A percentile compares a stretch with the other conserved stretches of the same genome.
These are phyloP conservation scores for Silene conica DNA, from an alignment of 148 eudicot species.

Conservation along the genomic window DNA sequence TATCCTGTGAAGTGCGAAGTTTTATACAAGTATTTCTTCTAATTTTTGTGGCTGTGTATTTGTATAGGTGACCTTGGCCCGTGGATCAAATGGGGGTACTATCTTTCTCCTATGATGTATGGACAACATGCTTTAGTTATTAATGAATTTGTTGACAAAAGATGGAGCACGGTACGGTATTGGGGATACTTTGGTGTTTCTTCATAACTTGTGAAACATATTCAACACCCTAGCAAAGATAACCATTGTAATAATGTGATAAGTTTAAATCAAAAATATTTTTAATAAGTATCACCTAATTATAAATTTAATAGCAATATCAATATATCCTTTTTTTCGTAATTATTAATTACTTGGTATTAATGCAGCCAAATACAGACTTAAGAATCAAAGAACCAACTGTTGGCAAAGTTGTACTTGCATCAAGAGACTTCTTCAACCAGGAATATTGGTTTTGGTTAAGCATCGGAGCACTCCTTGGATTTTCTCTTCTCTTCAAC, in stretches of 20 bases:
- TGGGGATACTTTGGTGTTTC: too few relatives aligned
- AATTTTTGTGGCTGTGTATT: not conserved
- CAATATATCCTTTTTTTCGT: too few relatives aligned
- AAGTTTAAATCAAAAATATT: too few relatives aligned
- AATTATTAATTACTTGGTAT: too few relatives aligned
- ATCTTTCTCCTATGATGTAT: conserved; percentile 65
- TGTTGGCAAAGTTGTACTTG: conserved; percentile 33
- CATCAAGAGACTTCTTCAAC: conserved; percentile 39
- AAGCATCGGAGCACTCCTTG: conserved; percentile 56
- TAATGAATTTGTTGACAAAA: conserved; percentile 62
- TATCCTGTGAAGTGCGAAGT: too few relatives aligned
- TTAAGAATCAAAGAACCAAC: conserved; percentile 50
- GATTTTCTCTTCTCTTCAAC: conserved; percentile 57
- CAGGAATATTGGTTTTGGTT: conserved; percentile 61
- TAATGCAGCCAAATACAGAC: conserved; percentile 35
- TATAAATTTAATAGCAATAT: too few relatives aligned
- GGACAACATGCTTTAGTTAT: conserved; percentile 64
- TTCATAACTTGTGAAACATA: too few relatives aligned
- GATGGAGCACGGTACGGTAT: conserved; percentile 55
- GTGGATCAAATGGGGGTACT: conserved; percentile 68
- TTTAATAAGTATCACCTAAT: too few relatives aligned
- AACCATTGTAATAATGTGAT: too few relatives aligned
- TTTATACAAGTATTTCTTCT: too few relatives aligned
- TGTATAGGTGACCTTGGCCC: conserved; percentile 45
- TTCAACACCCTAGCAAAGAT: too few relatives aligned